A percentile compares a stretch with the other conserved stretches of the same genome.
phyloP scores from a whole-genome alignment of 2,329 filamentous ascomycete species.

The Colletotrichum sp. region DNA sequence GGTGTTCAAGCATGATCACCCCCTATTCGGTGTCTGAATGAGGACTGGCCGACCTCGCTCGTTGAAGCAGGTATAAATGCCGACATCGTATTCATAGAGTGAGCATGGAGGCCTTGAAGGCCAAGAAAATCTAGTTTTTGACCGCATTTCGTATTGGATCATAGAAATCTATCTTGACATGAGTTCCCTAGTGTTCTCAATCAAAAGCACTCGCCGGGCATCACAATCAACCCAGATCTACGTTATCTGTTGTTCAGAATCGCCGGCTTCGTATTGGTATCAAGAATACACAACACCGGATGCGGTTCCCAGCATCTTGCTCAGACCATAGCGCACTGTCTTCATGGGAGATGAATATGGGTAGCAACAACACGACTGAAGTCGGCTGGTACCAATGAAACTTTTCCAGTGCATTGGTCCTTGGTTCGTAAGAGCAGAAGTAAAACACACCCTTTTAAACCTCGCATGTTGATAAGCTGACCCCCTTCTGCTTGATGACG shows the following conservation, averaged over 20 bases:
- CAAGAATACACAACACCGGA: background rate
- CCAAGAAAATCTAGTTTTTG: rapidly evolving
- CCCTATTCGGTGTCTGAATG: background rate
- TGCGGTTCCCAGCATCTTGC: background rate
- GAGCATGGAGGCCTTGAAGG: background rate
- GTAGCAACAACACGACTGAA: background rate
- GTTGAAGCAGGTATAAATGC: background rate
- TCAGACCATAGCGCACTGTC: background rate
- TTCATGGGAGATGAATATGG: too few relatives aligned
- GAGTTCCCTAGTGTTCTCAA: background rate
- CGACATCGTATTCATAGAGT: background rate
- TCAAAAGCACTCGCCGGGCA: background rate
- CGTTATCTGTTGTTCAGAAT: background rate
- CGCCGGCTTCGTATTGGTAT: background rate
- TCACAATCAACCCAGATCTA: background rate
- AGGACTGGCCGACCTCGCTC: background rate
- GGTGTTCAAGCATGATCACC: background rate
- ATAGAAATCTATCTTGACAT: background rate
- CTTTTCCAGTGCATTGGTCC: background rate
- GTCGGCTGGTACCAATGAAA: too few relatives aligned
- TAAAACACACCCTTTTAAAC: too few relatives aligned
- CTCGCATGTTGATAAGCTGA: too few relatives aligned
- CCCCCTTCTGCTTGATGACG: too few relatives aligned
- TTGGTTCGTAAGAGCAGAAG: background rate
- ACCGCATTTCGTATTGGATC: rapidly evolving